A percentile compares a stretch with the other conserved stretches of the same genome.
Conservation (phyloP, 345 rosid species). For the Aquilaria yunnanensis region DNA sequence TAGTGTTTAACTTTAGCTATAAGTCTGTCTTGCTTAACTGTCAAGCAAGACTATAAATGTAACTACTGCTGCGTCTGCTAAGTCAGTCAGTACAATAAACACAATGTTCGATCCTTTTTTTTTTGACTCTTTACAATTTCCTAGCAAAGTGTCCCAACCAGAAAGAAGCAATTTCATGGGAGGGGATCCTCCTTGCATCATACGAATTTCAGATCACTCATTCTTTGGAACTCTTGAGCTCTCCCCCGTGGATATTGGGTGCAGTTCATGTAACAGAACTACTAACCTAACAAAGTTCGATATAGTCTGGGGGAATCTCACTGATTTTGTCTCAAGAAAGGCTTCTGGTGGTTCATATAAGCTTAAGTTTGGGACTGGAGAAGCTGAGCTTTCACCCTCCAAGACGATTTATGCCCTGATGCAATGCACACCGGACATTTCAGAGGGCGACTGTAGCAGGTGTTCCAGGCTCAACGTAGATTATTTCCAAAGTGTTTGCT, state of each 20-base stretch:
- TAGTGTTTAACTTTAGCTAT: too few species aligned
- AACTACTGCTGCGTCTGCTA: too few species aligned
- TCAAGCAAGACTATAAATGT: too few species aligned
- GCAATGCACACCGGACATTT: constrained; percentile 32
- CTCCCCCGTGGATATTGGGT: neutral
- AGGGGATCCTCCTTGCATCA: neutral
- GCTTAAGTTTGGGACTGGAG: neutral
- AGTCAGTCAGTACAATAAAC: too few species aligned
- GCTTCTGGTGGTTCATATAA: constrained; percentile 11
- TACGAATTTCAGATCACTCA: constrained; percentile 11
- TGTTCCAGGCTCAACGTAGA: constrained; percentile 10
- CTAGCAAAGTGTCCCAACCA: constrained; percentile 9
- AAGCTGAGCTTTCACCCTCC: neutral
- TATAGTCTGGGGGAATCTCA: neutral
- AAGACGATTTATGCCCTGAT: constrained; percentile 13
- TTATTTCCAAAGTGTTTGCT: constrained; percentile 7
- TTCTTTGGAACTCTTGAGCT: constrained; percentile 22
- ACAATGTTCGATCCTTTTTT: too few species aligned
- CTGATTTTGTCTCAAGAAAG: neutral
- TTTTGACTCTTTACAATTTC: too few species aligned
- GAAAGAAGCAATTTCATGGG: constrained; percentile 15
- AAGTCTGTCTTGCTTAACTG: too few species aligned
- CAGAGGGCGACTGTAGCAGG: constrained; percentile 10
- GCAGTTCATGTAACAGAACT: neutral
- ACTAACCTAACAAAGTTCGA: neutral